phyloP scores from a whole-genome alignment of 495 filamentous ascomycete genomes.

The Evernia prunastri region DNA sequence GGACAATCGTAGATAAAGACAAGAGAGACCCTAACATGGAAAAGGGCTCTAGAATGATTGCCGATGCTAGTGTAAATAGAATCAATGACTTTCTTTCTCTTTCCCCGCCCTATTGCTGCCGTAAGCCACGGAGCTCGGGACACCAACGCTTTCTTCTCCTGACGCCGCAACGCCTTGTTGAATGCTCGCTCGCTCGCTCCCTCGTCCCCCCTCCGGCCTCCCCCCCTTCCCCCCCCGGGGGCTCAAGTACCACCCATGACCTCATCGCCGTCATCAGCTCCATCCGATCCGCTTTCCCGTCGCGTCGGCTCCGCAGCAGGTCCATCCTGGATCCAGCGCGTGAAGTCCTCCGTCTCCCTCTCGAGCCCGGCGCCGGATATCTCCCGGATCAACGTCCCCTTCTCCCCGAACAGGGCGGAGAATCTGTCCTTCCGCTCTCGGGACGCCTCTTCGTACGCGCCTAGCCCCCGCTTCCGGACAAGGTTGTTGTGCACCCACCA shows the following conservation, averaged over 20 bases:
- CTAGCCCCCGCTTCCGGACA: conserved; percentile 21
- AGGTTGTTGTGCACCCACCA: conserved; percentile 39
- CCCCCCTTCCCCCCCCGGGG: no score
- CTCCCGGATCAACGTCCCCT: conserved; percentile 18
- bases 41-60: background rate
- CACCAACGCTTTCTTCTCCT: background rate
- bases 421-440: conserved; percentile 24
- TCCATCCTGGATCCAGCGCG: conserved; percentile 19
- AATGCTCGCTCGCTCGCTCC: background rate
- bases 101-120: no score
- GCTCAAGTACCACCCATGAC: conserved; percentile 22
- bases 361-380: conserved; percentile 18
- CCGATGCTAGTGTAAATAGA: background rate
- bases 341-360: conserved; percentile 16
- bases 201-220: no score
- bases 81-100: no score
- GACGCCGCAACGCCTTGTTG: background rate
- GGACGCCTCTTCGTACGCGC: conserved; percentile 18
- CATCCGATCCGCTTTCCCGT: background rate
- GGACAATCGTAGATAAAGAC: no score
- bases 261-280: conserved; percentile 16
- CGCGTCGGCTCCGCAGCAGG: conserved; percentile 5
- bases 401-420: conserved; percentile 21
- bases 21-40: no score
- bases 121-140: no score